Percentiles rank a stretch among this genome's conserved stretches.
Evolutionary conservation across 306 rosid genomes (phyloP).

Genomic region (Quercus parvula): DNA sequence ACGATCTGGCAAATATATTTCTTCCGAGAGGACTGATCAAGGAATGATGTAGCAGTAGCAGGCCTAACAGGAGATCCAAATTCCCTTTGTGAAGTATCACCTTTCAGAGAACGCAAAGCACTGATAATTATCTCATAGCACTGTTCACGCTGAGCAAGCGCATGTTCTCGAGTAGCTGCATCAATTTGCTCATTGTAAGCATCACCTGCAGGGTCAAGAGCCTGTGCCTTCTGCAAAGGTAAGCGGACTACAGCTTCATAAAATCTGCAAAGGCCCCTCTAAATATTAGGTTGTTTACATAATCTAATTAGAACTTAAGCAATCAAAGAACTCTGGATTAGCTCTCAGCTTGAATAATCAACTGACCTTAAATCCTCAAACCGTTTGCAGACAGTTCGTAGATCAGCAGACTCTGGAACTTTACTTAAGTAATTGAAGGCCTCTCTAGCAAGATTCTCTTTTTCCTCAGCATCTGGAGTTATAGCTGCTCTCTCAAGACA

Average conservation of each 20-base stretch:
- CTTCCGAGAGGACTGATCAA: slow-evolving; percentile 73
- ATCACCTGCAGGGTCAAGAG: slow-evolving; percentile 89
- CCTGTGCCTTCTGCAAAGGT: slow-evolving; percentile 97
- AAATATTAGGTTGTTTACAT: slow-evolving; percentile 23
- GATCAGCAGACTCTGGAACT: slow-evolving; percentile 96
- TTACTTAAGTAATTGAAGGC: slow-evolving; percentile 78
- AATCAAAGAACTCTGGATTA: slow-evolving; percentile 6
- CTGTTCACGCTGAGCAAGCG: slow-evolving; percentile 74
- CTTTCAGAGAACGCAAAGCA: slow-evolving; percentile 80
- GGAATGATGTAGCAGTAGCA: slow-evolving; percentile 54
- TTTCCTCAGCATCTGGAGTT: slow-evolving; percentile 61
- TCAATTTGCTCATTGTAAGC: slow-evolving; percentile 88
- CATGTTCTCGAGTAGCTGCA: slow-evolving; percentile 70
- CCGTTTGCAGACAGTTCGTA: slow-evolving; percentile 87
- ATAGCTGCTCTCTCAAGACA: slow-evolving; percentile 92
- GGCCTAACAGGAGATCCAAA: slow-evolving; percentile 77
- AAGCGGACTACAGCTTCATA: slow-evolving; percentile 95
- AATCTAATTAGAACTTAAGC: slow-evolving; percentile 4
- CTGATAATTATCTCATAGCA: slow-evolving; percentile 87
- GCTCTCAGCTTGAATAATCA: slow-evolving; percentile 16
- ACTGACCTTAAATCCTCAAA: slow-evolving; percentile 91
- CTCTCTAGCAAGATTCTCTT: slow-evolving; percentile 83
- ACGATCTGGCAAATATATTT: slow-evolving; percentile 87
- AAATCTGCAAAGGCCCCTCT: slow-evolving; percentile 55
- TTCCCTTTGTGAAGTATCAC: slow-evolving; percentile 58